These are phyloP conservation scores for Entonaema liquescens DNA, from an alignment of 495 filamentous ascomycete species.

Conservation along the genomic window DNA sequence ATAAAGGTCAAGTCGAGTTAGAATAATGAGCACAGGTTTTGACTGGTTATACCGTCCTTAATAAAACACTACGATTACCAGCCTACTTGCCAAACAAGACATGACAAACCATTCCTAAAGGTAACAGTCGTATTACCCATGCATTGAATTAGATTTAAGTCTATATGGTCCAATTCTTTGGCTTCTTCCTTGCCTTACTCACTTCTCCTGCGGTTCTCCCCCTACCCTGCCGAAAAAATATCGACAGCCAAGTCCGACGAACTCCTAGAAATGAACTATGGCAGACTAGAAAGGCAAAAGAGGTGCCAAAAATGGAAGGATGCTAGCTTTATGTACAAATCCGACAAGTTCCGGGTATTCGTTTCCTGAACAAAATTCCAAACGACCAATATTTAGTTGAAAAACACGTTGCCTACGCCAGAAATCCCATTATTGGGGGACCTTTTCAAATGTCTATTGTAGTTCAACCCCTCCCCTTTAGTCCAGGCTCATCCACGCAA, in stretches of 20 bases:
- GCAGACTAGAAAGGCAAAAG: slow-evolving; percentile 3
- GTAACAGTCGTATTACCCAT: not conserved
- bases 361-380: slow-evolving; percentile 21
- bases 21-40: too few species aligned
- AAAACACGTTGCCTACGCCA: slow-evolving; percentile 23
- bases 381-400: slow-evolving; percentile 1
- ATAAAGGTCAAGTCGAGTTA: too few species aligned
- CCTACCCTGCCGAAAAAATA: not conserved
- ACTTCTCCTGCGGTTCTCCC: not conserved
- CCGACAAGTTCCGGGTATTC: slow-evolving; percentile 30
- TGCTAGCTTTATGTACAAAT: slow-evolving; percentile 30
- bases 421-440: slow-evolving; percentile 2
- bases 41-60: too few species aligned
- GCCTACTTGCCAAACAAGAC: not conserved
- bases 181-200: slow-evolving; percentile 1
- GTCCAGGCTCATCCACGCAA: slow-evolving; percentile 59
- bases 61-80: not conserved
- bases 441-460: not conserved
- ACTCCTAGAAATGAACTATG: not conserved
- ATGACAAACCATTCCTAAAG: not conserved
- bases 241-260: not conserved
- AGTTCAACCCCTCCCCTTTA: not conserved
- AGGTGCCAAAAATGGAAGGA: not conserved
- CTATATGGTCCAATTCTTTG: slow-evolving; percentile 1
- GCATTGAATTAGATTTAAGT: slow-evolving; percentile 22